Evolutionary conservation across 2,329 filamentous ascomycete species (phyloP).

Genomic region (Trichoderma koningiopsis): DNA sequence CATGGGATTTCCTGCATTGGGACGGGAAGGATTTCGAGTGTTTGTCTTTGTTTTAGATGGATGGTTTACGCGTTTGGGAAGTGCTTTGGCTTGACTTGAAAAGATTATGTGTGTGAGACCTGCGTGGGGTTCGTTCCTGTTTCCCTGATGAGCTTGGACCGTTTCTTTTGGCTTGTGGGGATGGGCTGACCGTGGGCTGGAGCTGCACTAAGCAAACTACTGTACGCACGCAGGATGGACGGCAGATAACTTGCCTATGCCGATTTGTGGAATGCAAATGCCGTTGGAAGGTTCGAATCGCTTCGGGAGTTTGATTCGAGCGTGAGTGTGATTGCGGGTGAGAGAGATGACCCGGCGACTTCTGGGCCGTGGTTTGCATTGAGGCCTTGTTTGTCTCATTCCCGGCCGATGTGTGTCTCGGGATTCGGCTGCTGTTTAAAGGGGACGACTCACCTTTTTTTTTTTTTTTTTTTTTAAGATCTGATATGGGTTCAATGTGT

Average conservation of each 20-base stretch:
- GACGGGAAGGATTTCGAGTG: not conserved
- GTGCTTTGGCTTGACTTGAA: no score
- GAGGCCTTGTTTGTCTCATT: not conserved
- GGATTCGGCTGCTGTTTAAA: conserved; percentile 5
- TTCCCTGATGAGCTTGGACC: not conserved
- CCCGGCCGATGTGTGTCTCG: conserved; percentile 6
- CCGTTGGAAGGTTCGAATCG: not conserved
- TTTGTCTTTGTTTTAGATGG: not conserved
- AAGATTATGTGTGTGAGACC: no score
- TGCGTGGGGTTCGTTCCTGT: not conserved
- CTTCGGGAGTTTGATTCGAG: not conserved
- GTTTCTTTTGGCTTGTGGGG: not conserved
- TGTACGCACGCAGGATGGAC: not conserved
- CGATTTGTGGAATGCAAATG: not conserved
- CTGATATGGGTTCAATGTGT: not conserved
- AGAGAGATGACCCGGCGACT: not conserved
- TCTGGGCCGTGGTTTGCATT: not conserved
- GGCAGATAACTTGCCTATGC: not conserved
- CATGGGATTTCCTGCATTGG: conserved; percentile 13
- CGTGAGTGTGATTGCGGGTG: not conserved
- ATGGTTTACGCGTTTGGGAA: not conserved
- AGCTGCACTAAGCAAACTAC: not conserved
- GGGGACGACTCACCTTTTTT: not conserved
- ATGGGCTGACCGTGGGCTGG: conserved; percentile 7
- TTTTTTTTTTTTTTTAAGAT: not conserved